Evolutionary conservation across 345 rosid genomes (phyloP).

Genomic region (Brassica nigra): DNA sequence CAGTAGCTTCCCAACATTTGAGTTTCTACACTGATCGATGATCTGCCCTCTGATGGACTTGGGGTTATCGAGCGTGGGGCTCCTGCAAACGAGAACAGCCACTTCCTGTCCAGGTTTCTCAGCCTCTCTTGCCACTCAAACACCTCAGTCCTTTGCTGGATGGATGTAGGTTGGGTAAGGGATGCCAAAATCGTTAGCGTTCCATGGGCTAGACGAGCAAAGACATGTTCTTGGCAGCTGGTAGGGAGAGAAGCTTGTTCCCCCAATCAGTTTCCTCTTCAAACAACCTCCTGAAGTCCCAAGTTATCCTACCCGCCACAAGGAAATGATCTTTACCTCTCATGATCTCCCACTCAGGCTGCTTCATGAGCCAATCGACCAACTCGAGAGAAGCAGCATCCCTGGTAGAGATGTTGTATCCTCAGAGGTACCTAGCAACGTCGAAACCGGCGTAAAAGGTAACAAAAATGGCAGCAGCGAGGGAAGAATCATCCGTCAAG

Average conservation of each 20-base stretch:
- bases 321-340: constrained; percentile 87
- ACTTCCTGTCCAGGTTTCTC: constrained; percentile 80
- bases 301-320: constrained; percentile 87
- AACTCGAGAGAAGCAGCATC: constrained; percentile 86
- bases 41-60: constrained; percentile 86
- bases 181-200: constrained; percentile 85
- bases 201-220: constrained; percentile 98
- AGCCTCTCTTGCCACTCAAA: constrained; percentile 80
- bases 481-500: constrained; percentile 74
- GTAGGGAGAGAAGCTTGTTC: constrained; percentile 80
- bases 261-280: constrained; percentile 88
- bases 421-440: constrained; percentile 87
- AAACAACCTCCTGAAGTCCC: constrained; percentile 85
- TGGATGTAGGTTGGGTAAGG: constrained; percentile 91
- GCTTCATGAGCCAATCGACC: constrained; percentile 84
- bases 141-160: constrained; percentile 82
- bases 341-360: constrained; percentile 87
- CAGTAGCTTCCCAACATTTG: constrained; percentile 62
- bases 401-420: constrained; percentile 61
- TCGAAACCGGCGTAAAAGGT: constrained; percentile 93
- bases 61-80: constrained; percentile 79
- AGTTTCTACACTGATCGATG: constrained; percentile 67
- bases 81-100: constrained; percentile 95
- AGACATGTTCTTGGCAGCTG: constrained; percentile 87
- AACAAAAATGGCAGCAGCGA: constrained; percentile 84